Conservation (phyloP, 192 early-diverging fungal species). For the Gamsiella multidivaricata region DNA sequence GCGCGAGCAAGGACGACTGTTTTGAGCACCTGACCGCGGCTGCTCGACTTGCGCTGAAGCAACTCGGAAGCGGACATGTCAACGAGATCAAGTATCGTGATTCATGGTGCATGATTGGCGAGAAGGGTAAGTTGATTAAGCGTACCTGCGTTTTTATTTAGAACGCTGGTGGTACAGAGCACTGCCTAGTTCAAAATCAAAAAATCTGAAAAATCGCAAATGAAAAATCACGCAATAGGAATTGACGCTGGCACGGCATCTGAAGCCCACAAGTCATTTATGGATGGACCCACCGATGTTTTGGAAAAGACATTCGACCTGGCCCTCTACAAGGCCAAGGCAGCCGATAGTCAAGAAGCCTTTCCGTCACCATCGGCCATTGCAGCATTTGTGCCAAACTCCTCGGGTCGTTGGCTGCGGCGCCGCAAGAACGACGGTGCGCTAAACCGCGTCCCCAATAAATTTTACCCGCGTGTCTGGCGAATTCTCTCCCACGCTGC, state of each 20-base stretch:
- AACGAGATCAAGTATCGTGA: conserved; percentile 75
- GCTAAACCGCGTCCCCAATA: conserved; percentile 79
- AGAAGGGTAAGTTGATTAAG: conserved; percentile 74
- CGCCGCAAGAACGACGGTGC: conserved; percentile 88
- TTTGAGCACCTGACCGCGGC: conserved; percentile 71
- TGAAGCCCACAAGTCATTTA: conserved; percentile 66
- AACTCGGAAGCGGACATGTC: conserved; percentile 70
- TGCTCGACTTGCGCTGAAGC: conserved; percentile 67
- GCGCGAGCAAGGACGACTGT: conserved; percentile 75
- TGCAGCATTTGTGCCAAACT: conserved; percentile 57
- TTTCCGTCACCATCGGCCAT: conserved; percentile 55
- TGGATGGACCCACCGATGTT: conserved; percentile 69
- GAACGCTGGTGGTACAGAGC: no score
- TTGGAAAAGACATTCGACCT: conserved; percentile 66
- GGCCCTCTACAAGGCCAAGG: conserved; percentile 56
- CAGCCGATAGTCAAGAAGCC: conserved; percentile 13
- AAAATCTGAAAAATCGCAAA: no score
- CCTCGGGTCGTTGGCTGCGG: conserved; percentile 75
- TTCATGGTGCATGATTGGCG: conserved; percentile 84
- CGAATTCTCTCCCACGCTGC: conserved; percentile 69
- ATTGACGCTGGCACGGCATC: conserved; percentile 55
- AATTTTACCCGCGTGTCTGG: conserved; percentile 86
- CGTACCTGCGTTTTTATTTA: no score
- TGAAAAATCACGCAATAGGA: conserved; percentile 10
- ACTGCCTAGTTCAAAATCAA: no score